Evolutionary conservation across 371 early-diverging fungal genomes (phyloP), one percentile per base, ranked within the genome.

Genomic region (Mortierella sp.): DNA sequence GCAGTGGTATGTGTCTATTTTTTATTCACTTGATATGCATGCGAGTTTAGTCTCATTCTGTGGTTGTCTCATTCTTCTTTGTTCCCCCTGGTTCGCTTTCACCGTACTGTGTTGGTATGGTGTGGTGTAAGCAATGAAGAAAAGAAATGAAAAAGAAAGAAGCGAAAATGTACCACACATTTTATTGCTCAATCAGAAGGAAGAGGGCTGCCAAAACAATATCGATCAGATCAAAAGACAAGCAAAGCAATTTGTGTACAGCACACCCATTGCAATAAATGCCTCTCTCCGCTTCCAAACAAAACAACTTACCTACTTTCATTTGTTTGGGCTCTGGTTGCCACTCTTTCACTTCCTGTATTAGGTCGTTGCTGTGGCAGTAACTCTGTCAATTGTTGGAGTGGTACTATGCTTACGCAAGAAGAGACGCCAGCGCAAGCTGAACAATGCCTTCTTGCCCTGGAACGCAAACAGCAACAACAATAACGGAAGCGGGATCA

Each of bases 1-100:
- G 82, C 82, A 14, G 82, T 74, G 82, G 86, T 86, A 86, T 11
- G 82, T 51, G 21, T 21, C 21, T 46, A 73, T 58, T 0, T 21
- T 21, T 44, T 46, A 4, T 1, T 16, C 35, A 18, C 58, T 58
- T 58, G 60, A 21, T 65, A 35, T 38, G 35, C 38, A 3, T 55
- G 27, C 43, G 14, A 14, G 35, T 51, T 18, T 21, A 51, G 51
- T 51, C 21, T 51, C 51, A 16, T 51, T 51, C 29, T 72, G 54
- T 72, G 46, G 6, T 43, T 43, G 27, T 29, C 58, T 16, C 6
- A 6, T 74, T 60, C 27, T 1, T 74, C 24, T 58, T 58, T 51
- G 21, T 51, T 51, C 5, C 51, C 21, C 51, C 51, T 51, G 16
- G 51, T 21, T 51, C 21, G 5, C 21, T 18, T 51, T 18, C 51